phyloP scores from a whole-genome alignment of 257 asterid genomes.

The Solanum tacnaense region DNA sequence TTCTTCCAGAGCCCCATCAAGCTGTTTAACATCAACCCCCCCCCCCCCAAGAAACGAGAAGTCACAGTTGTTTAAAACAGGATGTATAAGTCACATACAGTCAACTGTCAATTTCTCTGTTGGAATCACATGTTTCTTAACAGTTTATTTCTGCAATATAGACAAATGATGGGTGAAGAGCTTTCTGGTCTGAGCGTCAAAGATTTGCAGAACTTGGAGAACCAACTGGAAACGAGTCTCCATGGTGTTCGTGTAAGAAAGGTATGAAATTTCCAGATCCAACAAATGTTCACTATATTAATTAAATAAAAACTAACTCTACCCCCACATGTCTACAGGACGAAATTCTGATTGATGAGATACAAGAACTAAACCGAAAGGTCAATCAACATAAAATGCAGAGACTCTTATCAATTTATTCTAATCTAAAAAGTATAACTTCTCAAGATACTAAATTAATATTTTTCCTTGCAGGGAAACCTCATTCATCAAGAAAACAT shows the following conservation, averaged over 20 bases:
- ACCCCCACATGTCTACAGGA: constrained; percentile 32
- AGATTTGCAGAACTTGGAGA: constrained; percentile 59
- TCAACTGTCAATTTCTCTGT: not conserved
- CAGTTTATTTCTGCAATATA: constrained; percentile 7
- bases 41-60: not conserved
- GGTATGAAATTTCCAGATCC: constrained; percentile 26
- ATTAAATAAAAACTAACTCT: not conserved
- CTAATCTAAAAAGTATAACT: not conserved
- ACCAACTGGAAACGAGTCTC: constrained; percentile 55
- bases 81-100: not conserved
- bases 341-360: constrained; percentile 42
- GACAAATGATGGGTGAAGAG: constrained; percentile 69
- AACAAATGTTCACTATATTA: not conserved
- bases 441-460: constrained; percentile 15
- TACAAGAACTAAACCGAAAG: constrained; percentile 51
- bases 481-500: constrained; percentile 60
- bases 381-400: constrained; percentile 16
- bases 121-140: not conserved
- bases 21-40: not conserved
- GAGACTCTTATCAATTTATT: not conserved
- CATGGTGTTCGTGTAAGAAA: constrained; percentile 50
- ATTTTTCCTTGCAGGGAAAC: constrained; percentile 43
- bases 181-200: constrained; percentile 48
- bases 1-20: not conserved
- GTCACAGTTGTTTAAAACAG: not conserved